These are phyloP conservation scores for Papiliotrema laurentii DNA, from an alignment of 1,284 basidiomycete species.

Conservation along the genomic window DNA sequence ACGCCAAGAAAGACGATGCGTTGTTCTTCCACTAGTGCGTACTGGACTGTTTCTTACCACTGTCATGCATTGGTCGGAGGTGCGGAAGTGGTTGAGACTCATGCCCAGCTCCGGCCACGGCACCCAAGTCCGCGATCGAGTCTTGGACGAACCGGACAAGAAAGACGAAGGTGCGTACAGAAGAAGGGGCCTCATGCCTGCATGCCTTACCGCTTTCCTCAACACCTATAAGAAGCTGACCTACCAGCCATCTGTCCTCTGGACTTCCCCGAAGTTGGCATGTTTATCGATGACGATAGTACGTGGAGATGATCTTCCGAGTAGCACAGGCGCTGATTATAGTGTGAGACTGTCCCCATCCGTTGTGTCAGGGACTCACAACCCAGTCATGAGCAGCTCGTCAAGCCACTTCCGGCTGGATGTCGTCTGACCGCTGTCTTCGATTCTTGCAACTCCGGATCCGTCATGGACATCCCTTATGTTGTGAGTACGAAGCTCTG, in stretches of 20 bases:
- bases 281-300: constrained; percentile 64
- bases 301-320: constrained; percentile 8
- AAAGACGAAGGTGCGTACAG: constrained; percentile 26
- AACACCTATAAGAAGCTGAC: no score
- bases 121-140: constrained; percentile 65
- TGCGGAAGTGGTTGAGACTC: no score
- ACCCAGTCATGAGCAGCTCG: constrained; percentile 54
- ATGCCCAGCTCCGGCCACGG: constrained; percentile 62
- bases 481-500: constrained; percentile 19
- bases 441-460: constrained; percentile 54
- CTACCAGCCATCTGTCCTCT: constrained; percentile 77
- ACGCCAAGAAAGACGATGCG: constrained; percentile 74
- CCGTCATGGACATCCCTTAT: constrained; percentile 52
- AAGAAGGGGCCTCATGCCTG: no score
- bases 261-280: constrained; percentile 65
- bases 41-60: no score
- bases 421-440: constrained; percentile 86
- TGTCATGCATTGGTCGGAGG: neutral
- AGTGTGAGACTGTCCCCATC: neutral
- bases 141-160: constrained; percentile 54
- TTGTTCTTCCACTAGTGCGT: constrained; percentile 73
- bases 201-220: neutral
- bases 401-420: constrained; percentile 65
- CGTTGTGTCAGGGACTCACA: neutral
- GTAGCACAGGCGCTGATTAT: neutral